phyloP scores from a whole-genome alignment of 139 green algal species.

The Tetraselmis striata region DNA sequence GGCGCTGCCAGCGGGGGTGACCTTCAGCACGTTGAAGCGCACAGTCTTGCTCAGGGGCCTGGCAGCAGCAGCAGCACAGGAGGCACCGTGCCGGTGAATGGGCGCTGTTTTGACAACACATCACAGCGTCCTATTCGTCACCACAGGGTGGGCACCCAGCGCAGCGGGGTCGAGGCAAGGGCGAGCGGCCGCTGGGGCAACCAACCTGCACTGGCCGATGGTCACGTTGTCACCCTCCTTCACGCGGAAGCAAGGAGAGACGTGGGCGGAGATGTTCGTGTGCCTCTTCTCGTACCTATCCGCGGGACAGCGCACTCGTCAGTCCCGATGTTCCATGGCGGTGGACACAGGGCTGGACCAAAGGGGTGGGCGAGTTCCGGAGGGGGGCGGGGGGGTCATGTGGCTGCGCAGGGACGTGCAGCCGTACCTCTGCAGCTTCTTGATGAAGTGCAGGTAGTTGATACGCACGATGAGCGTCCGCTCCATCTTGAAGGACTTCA shows the following conservation, averaged over 20 bases:
- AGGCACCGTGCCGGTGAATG: too few species aligned
- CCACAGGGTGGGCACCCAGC: not conserved
- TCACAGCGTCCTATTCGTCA: not conserved
- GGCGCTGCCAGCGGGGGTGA: slow-evolving; percentile 66
- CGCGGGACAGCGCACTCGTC: too few species aligned
- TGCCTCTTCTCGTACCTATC: slow-evolving; percentile 99
- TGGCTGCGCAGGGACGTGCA: not conserved
- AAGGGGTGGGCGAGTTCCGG: too few species aligned
- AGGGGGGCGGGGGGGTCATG: not conserved
- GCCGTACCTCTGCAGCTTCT: slow-evolving; percentile 88
- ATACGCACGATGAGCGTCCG: slow-evolving; percentile 92
- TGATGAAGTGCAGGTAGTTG: slow-evolving; percentile 97
- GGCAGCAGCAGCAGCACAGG: too few species aligned
- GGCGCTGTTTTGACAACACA: too few species aligned
- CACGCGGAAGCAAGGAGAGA: slow-evolving; percentile 92
- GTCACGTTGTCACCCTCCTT: slow-evolving; percentile 91
- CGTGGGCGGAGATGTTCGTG: slow-evolving; percentile 89
- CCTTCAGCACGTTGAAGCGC: slow-evolving; percentile 96
- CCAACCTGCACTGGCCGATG: slow-evolving; percentile 91
- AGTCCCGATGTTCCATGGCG: too few species aligned
- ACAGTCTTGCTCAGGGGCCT: slow-evolving; percentile 98
- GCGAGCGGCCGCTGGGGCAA: not conserved
- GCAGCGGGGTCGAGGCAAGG: too few species aligned
- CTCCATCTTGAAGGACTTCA: slow-evolving; percentile 97
- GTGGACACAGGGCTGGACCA: too few species aligned